Evolutionary conservation across 2,329 filamentous ascomycete genomes (phyloP).

Genomic region (Arachnomyces sp.): DNA sequence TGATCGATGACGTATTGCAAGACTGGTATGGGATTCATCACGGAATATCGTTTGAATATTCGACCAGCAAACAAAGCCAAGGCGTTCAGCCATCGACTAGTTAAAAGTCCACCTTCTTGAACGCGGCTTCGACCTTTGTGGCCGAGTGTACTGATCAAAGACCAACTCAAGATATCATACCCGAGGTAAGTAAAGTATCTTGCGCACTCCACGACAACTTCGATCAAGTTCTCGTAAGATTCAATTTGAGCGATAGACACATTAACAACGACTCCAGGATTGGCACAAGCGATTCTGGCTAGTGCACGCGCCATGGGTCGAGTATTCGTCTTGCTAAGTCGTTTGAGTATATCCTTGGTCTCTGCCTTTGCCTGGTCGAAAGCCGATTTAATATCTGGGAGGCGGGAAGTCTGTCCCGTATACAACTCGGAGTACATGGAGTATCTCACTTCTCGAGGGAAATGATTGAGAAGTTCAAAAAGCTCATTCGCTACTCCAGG

Average conservation of each 20-base stretch:
- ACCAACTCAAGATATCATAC: slow-evolving; percentile 91
- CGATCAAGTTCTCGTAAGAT: slow-evolving; percentile 88
- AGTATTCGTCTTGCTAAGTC: slow-evolving; percentile 80
- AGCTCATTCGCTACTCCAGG: slow-evolving; percentile 78
- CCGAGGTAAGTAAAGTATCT: slow-evolving; percentile 88
- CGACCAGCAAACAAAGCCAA: slow-evolving; percentile 85
- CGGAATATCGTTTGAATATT: slow-evolving; percentile 77
- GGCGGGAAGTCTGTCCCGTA: slow-evolving; percentile 65
- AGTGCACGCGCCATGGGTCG: slow-evolving; percentile 78
- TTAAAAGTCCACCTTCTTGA: slow-evolving; percentile 62
- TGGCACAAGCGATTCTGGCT: slow-evolving; percentile 85
- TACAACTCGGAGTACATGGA: slow-evolving; percentile 93
- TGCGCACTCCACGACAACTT: slow-evolving; percentile 88
- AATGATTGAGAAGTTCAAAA: slow-evolving; percentile 73
- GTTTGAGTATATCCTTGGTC: slow-evolving; percentile 79
- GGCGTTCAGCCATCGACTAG: slow-evolving; percentile 86
- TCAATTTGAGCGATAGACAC: slow-evolving; percentile 87
- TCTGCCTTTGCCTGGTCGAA: slow-evolving; percentile 71
- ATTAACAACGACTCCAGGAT: slow-evolving; percentile 84
- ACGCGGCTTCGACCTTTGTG: slow-evolving; percentile 51
- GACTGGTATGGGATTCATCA: slow-evolving; percentile 76
- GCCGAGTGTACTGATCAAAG: slow-evolving; percentile 66
- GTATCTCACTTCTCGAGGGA: slow-evolving; percentile 69
- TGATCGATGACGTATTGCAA: slow-evolving; percentile 86
- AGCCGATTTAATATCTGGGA: slow-evolving; percentile 68